Base-by-base conservation (phyloP, 371 early-diverging fungal species). In the Apophysomyces sp. region DNA sequence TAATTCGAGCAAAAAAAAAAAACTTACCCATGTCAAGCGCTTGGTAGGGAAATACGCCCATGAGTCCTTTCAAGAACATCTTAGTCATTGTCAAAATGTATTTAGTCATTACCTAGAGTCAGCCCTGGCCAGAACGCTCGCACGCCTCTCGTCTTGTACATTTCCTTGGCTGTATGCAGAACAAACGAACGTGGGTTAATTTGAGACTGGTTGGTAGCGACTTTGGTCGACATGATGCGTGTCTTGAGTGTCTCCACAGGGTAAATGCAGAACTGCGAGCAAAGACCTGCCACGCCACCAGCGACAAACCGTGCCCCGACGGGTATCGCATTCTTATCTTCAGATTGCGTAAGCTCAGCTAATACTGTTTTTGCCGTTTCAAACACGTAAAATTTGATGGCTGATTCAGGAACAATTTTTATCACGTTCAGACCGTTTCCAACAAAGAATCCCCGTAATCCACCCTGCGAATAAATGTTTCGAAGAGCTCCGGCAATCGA, bases 11-110 rank as follows among this genome's bases (percentile, higher is more conserved):
- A n/a, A n/a, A n/a, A 26, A 18, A 6, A 11, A 26, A 18, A 6
- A 39, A 18, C 59, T 64, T 60, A 68, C 81, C 82, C 69, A 94
- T 81, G 70, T 92, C 92, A 60, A 92, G 79, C 1, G 91, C 92
- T 28, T 91, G 90, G 68, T 91, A 94, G 2, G 93, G 94, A 54
- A 94, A 90, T 29, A 94, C 90, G 32, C 92, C 92, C 8, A 90
- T 59, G 16, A 93, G 67, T 26, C 75, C 52, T 58, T 63, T 21
- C 6, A 9, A 21, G 9, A 21, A 26, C 4, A 18, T 18, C 21
- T 21, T 18, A 21, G 5, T 4, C n/a, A n/a, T 44, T 7, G 54
- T n/a, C 34, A 30, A 1, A 2, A 52, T 11, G 56, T 12, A 2
- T 12, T 31, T 34, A 21, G 7, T 6, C n/a, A 21, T 44, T 54